Base-by-base conservation (phyloP, 1,284 basidiomycete species). In the Hypsizygus ulmarius region DNA sequence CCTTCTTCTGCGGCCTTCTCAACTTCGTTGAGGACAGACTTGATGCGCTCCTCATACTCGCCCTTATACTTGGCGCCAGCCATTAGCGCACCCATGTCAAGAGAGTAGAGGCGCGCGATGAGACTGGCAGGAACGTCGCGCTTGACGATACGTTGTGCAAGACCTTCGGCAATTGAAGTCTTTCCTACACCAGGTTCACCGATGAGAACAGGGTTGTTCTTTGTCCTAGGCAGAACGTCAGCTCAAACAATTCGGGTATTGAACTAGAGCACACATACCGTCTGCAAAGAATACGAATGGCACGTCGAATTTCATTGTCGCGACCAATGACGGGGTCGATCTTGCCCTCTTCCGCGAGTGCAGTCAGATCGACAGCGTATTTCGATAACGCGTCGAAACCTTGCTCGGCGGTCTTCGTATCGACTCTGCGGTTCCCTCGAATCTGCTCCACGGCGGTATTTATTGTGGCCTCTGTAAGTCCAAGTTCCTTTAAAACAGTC, bases 21-120 rank as follows among this genome's bases (percentile, higher is more conserved):
- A 53, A 98, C 87, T 69, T 99, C 97, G 66, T 84, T 83, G 43
- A 98, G 73, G 50, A 98, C 93, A 10, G 87, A 75, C 70, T 97
- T 98, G 70, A 98, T 84, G 40, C 96, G 88, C 66, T 99, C 96
- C 70, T 99, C 96, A 69, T 95, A 99, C 71, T 98, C 93, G 51
- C 95, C 95, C 67, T 93, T 93, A 74, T 92, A 96, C 67, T 93
- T 94, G 29, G 93, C 95, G 45, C 96, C 93, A 5, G 94, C 93
- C 89, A 95, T 96, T 51, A 97, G 79, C 0, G 94, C 90, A 56
- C 93, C 96, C 84, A 97, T 90, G 65, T 97, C 95, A 18, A 94
- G 76, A 44, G 86, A 90, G 61, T 83, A 91, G n/a, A 97, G 76
- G 27, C 90, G 81, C 30, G 84, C 84, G 45, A 97, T 77, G 21